These are phyloP conservation scores for Fusarium avenaceum DNA, from an alignment of 2,329 filamentous ascomycete species.

Conservation along the genomic window DNA sequence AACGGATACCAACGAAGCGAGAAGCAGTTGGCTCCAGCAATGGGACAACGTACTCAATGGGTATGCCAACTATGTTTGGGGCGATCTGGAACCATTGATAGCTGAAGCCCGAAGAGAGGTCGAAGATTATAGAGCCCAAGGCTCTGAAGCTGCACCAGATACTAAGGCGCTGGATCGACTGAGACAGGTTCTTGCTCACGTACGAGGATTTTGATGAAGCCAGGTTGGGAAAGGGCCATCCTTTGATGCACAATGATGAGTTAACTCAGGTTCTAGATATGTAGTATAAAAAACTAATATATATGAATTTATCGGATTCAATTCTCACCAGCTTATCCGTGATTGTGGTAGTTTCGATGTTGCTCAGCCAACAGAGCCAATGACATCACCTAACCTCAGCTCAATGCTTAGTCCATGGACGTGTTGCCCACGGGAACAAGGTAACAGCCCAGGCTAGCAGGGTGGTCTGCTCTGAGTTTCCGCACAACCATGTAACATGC, in stretches of 20 bases:
- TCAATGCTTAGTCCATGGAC: constrained; percentile 22
- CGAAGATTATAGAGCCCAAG: constrained; percentile 52
- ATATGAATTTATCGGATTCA: background rate
- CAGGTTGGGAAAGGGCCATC: background rate
- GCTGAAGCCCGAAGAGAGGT: constrained; percentile 70
- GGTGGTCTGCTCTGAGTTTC: constrained; percentile 18
- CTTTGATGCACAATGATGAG: background rate
- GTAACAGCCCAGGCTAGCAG: constrained; percentile 3
- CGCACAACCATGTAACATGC: constrained; percentile 36
- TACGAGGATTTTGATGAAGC: constrained; percentile 50
- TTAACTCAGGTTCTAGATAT: background rate
- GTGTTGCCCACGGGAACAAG: constrained; percentile 34
- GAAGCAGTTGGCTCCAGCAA: constrained; percentile 64
- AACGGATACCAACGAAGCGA: constrained; percentile 55
- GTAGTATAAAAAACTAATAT: background rate
- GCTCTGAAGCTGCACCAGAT: constrained; percentile 37
- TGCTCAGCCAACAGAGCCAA: constrained; percentile 52
- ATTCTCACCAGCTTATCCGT: background rate
- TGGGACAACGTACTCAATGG: constrained; percentile 69
- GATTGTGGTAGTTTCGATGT: constrained; percentile 26
- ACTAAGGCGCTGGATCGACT: constrained; percentile 54
- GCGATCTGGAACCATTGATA: constrained; percentile 69
- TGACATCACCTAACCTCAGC: constrained; percentile 46
- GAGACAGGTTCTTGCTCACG: constrained; percentile 55
- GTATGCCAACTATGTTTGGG: constrained; percentile 78